Conservation (phyloP, 2,329 filamentous ascomycete genomes). For the Fonsecaea nubica region DNA sequence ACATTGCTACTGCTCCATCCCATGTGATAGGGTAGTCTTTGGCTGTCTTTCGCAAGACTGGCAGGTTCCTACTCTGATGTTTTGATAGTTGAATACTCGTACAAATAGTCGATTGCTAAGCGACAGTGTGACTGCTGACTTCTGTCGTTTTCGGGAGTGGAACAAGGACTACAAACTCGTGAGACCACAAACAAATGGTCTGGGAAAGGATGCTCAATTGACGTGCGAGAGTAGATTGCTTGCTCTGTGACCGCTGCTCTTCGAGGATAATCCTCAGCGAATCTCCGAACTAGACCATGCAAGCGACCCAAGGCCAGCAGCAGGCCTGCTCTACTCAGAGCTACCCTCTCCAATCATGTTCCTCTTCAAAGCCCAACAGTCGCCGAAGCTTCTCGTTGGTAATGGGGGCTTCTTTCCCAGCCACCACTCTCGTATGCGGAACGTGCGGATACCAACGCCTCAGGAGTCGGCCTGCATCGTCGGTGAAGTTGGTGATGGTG, state of each 20-base stretch:
- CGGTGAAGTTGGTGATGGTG: slow-evolving; percentile 60
- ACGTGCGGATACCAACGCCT: slow-evolving; percentile 57
- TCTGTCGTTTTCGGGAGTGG: too few species aligned
- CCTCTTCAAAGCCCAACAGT: slow-evolving; percentile 64
- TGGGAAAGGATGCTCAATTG: too few species aligned
- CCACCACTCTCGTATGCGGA: slow-evolving; percentile 62
- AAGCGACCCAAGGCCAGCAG: background rate
- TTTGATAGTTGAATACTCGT: too few species aligned
- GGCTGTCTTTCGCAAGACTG: too few species aligned
- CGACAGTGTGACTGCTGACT: too few species aligned
- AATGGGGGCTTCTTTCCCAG: slow-evolving; percentile 64
- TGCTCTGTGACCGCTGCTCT: background rate
- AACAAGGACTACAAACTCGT: too few species aligned
- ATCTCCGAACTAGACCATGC: background rate
- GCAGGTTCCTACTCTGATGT: too few species aligned
- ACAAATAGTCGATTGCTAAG: too few species aligned
- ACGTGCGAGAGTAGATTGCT: background rate
- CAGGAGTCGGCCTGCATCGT: slow-evolving; percentile 60
- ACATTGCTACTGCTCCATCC: too few species aligned
- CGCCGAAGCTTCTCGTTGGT: slow-evolving; percentile 66
- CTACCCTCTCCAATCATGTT: slow-evolving; percentile 63
- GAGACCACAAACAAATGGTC: too few species aligned
- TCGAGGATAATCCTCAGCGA: background rate
- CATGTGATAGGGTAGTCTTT: too few species aligned
- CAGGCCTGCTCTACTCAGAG: slow-evolving; percentile 1